Evolutionary conservation across 2,329 filamentous ascomycete species (phyloP), one percentile per base, ranked within the genome.

Genomic region (Phymatotrichopsis omnivora): DNA sequence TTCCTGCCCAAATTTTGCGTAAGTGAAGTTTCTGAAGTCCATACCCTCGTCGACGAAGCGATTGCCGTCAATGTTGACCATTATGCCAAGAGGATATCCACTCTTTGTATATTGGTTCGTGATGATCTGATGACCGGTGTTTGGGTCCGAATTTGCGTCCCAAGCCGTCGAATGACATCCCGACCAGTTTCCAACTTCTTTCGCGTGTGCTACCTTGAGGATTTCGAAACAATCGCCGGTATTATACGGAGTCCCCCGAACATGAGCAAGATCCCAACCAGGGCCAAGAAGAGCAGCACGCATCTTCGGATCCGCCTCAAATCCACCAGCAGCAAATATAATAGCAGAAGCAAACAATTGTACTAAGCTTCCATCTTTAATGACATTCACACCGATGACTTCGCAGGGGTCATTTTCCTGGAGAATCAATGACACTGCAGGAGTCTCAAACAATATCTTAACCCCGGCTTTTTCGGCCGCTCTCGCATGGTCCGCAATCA

Each of bases 51-150:
- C 77, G 0, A 82, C 75, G 56, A 82, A 82, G 1, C 78, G 66
- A 31, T 69, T 57, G 0, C 78, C 78, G 0, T 70, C 56, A 0
- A 61, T 60, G 54, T 82, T 82, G 12, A 82, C 46, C 71, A 80
- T 81, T 10, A 82, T 53, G 0, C 78, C 78, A 0, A 82, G 64
- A 0, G 78, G 77, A 53, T 82, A 82, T 1, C 78, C 78, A 1
- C 73, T 78, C 57, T 82, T 82, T 5, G 78, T 82, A 57, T 72
- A 80, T 58, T 80, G 71, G 55, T 82, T 82, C 3, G 77, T 76
- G 2, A 74, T 62, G n/a, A 62, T 62, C 2, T 74, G 67, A 53
- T 80, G 72, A 3, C 78, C 78, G 0, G 64, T 63, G 49, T 74
- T 58, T 0, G 68, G 59, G 0, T 71, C 67, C 0, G 77, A 71